Percentiles rank a stretch among this genome's conserved stretches.
phyloP scores from a whole-genome alignment of 345 rosid genomes.

The Angophora floribunda region DNA sequence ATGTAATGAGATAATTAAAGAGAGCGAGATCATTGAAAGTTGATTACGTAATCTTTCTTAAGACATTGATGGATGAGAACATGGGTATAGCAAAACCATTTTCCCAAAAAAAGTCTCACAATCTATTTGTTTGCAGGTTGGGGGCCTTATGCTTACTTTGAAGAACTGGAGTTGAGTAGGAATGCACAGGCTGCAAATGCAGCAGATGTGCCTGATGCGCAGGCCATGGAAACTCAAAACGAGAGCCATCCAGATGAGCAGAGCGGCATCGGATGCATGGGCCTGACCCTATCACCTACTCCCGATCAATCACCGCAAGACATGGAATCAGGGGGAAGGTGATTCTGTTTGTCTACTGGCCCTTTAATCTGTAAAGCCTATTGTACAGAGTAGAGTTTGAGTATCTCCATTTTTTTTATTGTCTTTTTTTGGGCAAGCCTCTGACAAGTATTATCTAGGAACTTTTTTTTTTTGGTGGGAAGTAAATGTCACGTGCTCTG shows the following conservation, averaged over 20 bases:
- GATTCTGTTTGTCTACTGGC: background rate
- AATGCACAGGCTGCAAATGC: background rate
- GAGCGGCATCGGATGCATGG: background rate
- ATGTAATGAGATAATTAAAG: background rate
- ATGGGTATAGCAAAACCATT: background rate
- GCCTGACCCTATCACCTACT: background rate
- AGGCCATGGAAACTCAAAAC: background rate
- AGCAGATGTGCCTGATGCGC: background rate
- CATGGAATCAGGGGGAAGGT: constrained; percentile 43
- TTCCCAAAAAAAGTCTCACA: background rate
- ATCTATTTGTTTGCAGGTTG: background rate
- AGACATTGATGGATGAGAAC: background rate
- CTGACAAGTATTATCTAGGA: background rate
- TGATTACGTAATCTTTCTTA: background rate
- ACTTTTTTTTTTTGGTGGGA: background rate
- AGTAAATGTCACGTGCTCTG: background rate
- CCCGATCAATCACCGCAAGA: background rate
- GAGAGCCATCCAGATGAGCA: background rate
- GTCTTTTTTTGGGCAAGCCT: background rate
- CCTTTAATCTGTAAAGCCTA: background rate
- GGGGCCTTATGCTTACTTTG: background rate
- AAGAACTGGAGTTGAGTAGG: background rate
- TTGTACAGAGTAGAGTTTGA: background rate
- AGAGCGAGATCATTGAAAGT: background rate
- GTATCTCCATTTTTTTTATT: background rate